Evolutionary conservation across 345 rosid species (phyloP), one percentile per base, ranked within the genome.

Genomic region (Arabidopsis arenosa): DNA sequence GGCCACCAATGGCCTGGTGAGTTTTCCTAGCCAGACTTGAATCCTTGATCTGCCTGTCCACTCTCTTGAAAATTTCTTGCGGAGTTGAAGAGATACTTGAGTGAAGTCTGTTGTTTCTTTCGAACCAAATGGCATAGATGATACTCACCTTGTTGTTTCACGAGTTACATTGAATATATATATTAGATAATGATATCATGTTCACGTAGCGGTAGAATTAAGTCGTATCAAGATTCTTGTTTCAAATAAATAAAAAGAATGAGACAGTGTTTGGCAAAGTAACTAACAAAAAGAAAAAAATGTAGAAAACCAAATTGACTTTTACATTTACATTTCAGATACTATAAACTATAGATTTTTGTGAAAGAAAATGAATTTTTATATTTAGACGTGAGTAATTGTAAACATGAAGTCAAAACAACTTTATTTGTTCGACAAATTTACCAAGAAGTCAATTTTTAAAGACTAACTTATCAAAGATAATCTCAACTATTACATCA

Each of bases 71-170:
- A n/a, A n/a, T n/a, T n/a, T n/a, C n/a, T n/a, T n/a, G n/a, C n/a
- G n/a, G n/a, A n/a, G n/a, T n/a, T n/a, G n/a, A n/a, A n/a, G n/a
- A n/a, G n/a, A n/a, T n/a, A n/a, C n/a, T n/a, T n/a, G n/a, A n/a
- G n/a, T n/a, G n/a, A n/a, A n/a, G n/a, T n/a, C n/a, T n/a, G n/a
- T n/a, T n/a, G n/a, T n/a, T n/a, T n/a, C n/a, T n/a, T n/a, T n/a
- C n/a, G n/a, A n/a, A n/a, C n/a, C n/a, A n/a, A n/a, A n/a, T n/a
- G n/a, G n/a, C n/a, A n/a, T n/a, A n/a, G n/a, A n/a, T n/a, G n/a
- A n/a, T 23, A 23, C 26, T 23, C 26, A 23, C 23, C 18, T 68
- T 68, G 33, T 39, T 53, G 23, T 37, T 52, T 67, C 61, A 37
- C 17, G 48, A 49, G 23, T 26, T 39, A 39, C 21, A 54, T 48